phyloP scores from a whole-genome alignment of 208 protist genomes.

The Trypanosoma lewisi region DNA sequence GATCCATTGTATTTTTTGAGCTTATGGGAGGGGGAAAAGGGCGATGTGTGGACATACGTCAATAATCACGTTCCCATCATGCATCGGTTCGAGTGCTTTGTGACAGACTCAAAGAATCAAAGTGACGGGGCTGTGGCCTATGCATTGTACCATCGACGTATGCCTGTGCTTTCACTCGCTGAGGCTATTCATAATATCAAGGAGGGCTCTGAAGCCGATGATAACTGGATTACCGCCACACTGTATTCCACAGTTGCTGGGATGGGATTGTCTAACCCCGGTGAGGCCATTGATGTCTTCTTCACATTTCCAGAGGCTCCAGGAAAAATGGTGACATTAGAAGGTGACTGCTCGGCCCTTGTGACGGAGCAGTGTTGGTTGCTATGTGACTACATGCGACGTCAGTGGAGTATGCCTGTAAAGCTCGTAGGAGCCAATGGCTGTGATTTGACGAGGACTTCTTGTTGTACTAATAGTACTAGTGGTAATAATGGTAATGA shows the following conservation, averaged over 20 bases:
- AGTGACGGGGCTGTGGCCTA: slow-evolving; percentile 49
- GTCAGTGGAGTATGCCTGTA: slow-evolving; percentile 3
- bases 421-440: slow-evolving; percentile 13
- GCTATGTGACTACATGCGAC: slow-evolving; percentile 11
- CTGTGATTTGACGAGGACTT: slow-evolving; percentile 3
- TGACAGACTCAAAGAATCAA: slow-evolving; percentile 35
- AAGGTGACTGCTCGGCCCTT: slow-evolving; percentile 4
- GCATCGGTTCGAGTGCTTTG: slow-evolving; percentile 43
- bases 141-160: slow-evolving; percentile 57
- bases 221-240: slow-evolving; percentile 16
- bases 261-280: not conserved
- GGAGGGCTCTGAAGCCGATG: not conserved
- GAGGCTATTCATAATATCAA: not conserved
- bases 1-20: slow-evolving; percentile 33
- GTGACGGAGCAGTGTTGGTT: slow-evolving; percentile 4
- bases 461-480: no score
- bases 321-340: slow-evolving; percentile 19
- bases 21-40: slow-evolving; percentile 50
- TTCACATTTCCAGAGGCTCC: slow-evolving; percentile 35
- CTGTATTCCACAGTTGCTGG: slow-evolving; percentile 14
- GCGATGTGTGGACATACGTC: slow-evolving; percentile 36
- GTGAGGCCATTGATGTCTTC: slow-evolving; percentile 32
- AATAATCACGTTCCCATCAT: slow-evolving; percentile 41
- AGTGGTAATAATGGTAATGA: no score
- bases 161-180: slow-evolving; percentile 58